Evolutionary conservation across 495 filamentous ascomycete species (phyloP).

Genomic region (Penicillium daleae): DNA sequence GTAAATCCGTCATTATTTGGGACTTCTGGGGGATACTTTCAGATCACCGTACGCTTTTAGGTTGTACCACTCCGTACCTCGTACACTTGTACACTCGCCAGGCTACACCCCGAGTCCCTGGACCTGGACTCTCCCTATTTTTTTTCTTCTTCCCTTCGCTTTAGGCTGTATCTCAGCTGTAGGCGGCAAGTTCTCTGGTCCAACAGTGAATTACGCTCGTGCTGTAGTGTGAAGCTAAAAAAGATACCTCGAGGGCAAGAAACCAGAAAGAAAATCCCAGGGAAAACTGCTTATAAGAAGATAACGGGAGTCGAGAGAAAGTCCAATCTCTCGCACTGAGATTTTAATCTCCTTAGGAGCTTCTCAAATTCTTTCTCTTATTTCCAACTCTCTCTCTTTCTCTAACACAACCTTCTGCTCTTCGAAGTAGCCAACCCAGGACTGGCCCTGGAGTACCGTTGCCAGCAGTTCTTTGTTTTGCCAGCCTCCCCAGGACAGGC

Average conservation of each 20-base stretch:
- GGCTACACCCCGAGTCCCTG: slow-evolving; percentile 28
- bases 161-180: slow-evolving; percentile 54
- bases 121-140: slow-evolving; percentile 9
- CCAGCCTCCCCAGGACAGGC: neutral
- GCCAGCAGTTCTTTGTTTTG: neutral
- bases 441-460: neutral
- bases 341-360: slow-evolving; percentile 7
- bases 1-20: slow-evolving; percentile 30
- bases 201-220: slow-evolving; percentile 42
- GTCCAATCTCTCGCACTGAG: neutral
- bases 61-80: slow-evolving; percentile 33
- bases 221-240: slow-evolving; percentile 43
- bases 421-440: slow-evolving; percentile 8
- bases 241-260: neutral
- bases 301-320: neutral
- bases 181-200: slow-evolving; percentile 42
- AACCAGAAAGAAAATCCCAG: neutral
- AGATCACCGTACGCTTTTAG: slow-evolving; percentile 10
- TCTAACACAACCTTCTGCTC: neutral
- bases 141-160: slow-evolving; percentile 22
- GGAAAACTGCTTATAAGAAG: slow-evolving; percentile 11
- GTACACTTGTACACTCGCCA: slow-evolving; percentile 39
- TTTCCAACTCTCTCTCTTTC: neutral
- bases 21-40: neutral
- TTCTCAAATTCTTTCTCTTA: slow-evolving; percentile 1